A percentile compares a stretch with the other conserved stretches of the same genome.
Conservation (phyloP, 371 early-diverging fungal species). For the Mucor plumbeus region DNA sequence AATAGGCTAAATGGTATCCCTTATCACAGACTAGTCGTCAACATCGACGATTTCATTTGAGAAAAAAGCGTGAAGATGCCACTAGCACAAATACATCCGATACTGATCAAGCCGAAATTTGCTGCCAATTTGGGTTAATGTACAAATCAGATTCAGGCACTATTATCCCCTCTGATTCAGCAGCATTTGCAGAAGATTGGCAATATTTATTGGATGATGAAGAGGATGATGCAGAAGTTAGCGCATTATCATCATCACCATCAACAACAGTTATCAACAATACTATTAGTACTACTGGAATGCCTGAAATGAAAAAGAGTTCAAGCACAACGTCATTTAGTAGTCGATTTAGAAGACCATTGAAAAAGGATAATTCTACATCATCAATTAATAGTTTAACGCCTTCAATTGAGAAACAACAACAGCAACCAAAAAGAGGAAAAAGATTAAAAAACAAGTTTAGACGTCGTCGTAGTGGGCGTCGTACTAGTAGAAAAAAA, state of each 20-base stretch:
- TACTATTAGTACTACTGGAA: not conserved
- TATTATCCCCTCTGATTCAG: not conserved
- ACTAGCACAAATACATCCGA: slow-evolving; percentile 13
- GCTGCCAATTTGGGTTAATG: slow-evolving; percentile 24
- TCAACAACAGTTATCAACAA: not conserved
- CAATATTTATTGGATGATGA: slow-evolving; percentile 18
- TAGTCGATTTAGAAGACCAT: slow-evolving; percentile 12
- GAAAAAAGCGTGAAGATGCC: slow-evolving; percentile 18
- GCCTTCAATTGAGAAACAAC: not conserved
- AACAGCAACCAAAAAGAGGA: slow-evolving; percentile 3
- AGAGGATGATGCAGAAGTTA: not conserved
- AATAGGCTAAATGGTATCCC: slow-evolving; percentile 31
- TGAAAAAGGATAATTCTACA: slow-evolving; percentile 13
- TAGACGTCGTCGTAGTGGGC: slow-evolving; percentile 1
- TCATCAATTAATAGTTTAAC: slow-evolving; percentile 10
- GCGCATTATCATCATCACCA: not conserved
- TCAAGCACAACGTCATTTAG: slow-evolving; percentile 10
- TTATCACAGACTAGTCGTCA: slow-evolving; percentile 17
- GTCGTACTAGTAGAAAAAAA: not conserved
- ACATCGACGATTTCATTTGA: slow-evolving; percentile 20
- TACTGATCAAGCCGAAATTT: slow-evolving; percentile 25
- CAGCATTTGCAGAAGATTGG: slow-evolving; percentile 21
- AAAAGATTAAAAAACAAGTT: slow-evolving; percentile 12
- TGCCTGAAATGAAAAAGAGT: slow-evolving; percentile 17
- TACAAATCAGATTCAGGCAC: slow-evolving; percentile 17